Evolutionary conservation across 2,329 filamentous ascomycete genomes (phyloP), one percentile per base, ranked within the genome.

Genomic region (Westerdykella ornata): DNA sequence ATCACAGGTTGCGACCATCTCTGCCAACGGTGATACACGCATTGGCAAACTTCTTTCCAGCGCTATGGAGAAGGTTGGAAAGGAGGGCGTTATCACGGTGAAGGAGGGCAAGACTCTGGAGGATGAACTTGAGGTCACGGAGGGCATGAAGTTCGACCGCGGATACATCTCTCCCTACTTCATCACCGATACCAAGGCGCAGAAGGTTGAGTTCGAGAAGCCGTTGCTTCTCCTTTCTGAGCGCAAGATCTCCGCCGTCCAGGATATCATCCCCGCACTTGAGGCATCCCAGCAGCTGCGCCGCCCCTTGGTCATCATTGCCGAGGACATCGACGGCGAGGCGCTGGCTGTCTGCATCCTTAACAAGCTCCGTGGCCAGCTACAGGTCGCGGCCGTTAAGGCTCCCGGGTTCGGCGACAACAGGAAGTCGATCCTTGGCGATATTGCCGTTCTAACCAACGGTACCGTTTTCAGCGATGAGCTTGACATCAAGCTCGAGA

Each of bases 171-270:
- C 92, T 18, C 89, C 92, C 58, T 98, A 98, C 83, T 98, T 98
- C 79, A 98, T 98, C 77, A 98, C 92, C 75, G 92, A 98, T 65
- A 75, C 88, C 80, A 98, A 98, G 84, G 72, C 89, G 46, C 88
- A 94, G 71, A 98, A 98, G 82, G 89, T 97, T 44, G 92, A 98
- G 75, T 98, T 98, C 56, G 92, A 98, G 82, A 97, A 98, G 81
- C 92, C 92, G 53, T 74, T 98, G 66, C 92, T 98, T 68, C 85
- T 98, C 38, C 86, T 98, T 42, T 97, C 92, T 7, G 92, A 98
- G 82, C 97, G 96, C 86, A 98, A 98, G 84, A 98, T 98, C 72
- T 98, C 92, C 39, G 88, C 89, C 46, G 92, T 97, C 45, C 90
- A 97, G 76, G 92, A 98, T 72, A 97, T 98, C 65, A 90, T 98